Base-by-base conservation (phyloP, 2,329 filamentous ascomycete species). In the Botrytis tulipae region DNA sequence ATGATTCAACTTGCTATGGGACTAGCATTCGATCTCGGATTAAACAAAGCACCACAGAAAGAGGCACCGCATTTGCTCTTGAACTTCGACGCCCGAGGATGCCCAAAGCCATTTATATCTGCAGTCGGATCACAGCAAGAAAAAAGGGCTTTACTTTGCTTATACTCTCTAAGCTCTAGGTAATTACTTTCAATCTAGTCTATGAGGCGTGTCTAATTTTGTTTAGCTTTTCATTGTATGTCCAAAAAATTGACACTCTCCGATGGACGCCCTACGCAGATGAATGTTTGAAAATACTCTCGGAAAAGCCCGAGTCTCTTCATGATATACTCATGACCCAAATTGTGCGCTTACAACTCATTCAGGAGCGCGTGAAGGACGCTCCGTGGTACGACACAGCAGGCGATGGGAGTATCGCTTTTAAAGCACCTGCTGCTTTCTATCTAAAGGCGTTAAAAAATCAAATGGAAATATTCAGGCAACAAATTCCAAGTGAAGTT, bases 401-500 rank as follows among this genome's bases (percentile, higher is more conserved):
- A 20, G 37, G 40, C 5, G 51, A 57, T 54, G 40, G 35, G 3
- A 72, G 12, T 40, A 46, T 35, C 5, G 16, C 42, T n/a, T 51
- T 46, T 18, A 80, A 29, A 78, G 83, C 46, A 80, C 71, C 73
- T 40, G 42, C 57, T 32, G 25, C 9, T 14, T 70, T 74, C 32
- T 68, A 71, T 42, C 32, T 73, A 9, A 71, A 74, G 83, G 86
- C 77, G 82, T 87, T 42, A 86, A 92, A 32, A 85, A 92, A 78
- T 89, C 90, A 9, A 84, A 88, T 71, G 89, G 90, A 71, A 89
- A 90, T 37, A 5, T 46, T 74, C 16, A 84, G 86, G 90, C 82
- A 89, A 93, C 2, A 91, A 88, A 74, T 90, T 96, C 72, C 94
- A 93, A 12, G 85, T 87, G 74, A 72, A 65, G 51, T 89, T 97